phyloP scores from a whole-genome alignment of 2,329 filamentous ascomycete genomes.

The Knufia petricola region DNA sequence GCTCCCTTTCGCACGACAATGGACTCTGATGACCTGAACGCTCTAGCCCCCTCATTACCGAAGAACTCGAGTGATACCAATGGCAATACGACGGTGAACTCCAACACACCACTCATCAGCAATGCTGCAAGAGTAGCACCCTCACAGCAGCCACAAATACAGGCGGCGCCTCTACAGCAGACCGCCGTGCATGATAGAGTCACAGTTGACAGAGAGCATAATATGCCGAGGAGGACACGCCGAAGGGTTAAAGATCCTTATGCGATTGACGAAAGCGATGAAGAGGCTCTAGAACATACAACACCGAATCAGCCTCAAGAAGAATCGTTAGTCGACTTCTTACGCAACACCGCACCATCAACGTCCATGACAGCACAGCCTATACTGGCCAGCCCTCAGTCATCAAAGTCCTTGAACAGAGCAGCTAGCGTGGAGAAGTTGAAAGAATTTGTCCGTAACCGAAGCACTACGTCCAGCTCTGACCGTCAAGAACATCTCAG shows the following conservation, averaged over 20 bases:
- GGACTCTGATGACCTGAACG: conserved; percentile 64
- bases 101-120: conserved; percentile 59
- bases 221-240: conserved; percentile 60
- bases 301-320: conserved; percentile 29
- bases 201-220: conserved; percentile 32
- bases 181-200: conserved; percentile 10
- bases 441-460: conserved; percentile 15
- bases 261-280: conserved; percentile 69
- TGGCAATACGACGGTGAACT: conserved; percentile 60
- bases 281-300: conserved; percentile 49
- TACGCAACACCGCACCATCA: conserved; percentile 37
- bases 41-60: conserved; percentile 25
- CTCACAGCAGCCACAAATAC: conserved; percentile 7
- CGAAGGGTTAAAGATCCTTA: conserved; percentile 80
- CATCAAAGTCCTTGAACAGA: conserved; percentile 11
- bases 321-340: conserved; percentile 41
- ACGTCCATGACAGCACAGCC: conserved; percentile 25
- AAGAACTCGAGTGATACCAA: conserved; percentile 38
- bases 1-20: conserved; percentile 77
- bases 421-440: conserved; percentile 17
- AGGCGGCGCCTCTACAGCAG: conserved; percentile 14
- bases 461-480: conserved; percentile 1
- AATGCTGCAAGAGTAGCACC: conserved; percentile 19
- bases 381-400: conserved; percentile 11
- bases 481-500: conserved; percentile 3